Conservation (phyloP, 345 rosid genomes). For the Angophora floribunda region DNA sequence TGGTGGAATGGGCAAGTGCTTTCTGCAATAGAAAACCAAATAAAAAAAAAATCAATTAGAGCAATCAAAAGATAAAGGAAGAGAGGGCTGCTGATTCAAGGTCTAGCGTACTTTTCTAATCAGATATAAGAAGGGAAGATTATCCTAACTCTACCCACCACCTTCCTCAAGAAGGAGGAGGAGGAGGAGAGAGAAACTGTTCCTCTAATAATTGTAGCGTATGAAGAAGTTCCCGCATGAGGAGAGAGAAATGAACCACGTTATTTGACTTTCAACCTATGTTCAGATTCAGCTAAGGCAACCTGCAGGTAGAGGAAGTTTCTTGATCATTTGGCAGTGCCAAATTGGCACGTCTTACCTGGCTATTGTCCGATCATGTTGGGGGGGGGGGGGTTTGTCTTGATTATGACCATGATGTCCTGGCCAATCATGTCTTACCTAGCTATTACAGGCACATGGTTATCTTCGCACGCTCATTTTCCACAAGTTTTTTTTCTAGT, state of each 20-base stretch:
- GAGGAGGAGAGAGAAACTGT: background rate
- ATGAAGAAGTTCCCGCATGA: background rate
- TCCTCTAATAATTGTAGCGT: background rate
- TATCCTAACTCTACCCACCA: background rate
- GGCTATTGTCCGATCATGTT: background rate
- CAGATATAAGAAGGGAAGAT: background rate
- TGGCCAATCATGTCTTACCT: background rate
- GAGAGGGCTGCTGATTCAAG: too few species aligned
- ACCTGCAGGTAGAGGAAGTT: background rate
- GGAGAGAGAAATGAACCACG: background rate
- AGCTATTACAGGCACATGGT: background rate
- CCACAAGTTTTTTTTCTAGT: background rate
- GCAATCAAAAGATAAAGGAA: too few species aligned
- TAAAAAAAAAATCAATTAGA: background rate
- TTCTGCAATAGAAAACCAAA: conserved; percentile 24
- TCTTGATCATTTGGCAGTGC: background rate
- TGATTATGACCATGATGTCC: background rate
- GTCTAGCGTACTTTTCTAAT: too few species aligned
- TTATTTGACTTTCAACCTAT: background rate
- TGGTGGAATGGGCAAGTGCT: conserved; percentile 46
- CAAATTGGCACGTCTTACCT: background rate
- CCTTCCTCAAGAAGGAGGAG: background rate
- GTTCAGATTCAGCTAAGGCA: background rate
- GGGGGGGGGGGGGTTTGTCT: background rate
- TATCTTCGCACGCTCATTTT: background rate